Evolutionary conservation across 768 basidiomycete species (phyloP).

Genomic region (Tylopilus balloui): DNA sequence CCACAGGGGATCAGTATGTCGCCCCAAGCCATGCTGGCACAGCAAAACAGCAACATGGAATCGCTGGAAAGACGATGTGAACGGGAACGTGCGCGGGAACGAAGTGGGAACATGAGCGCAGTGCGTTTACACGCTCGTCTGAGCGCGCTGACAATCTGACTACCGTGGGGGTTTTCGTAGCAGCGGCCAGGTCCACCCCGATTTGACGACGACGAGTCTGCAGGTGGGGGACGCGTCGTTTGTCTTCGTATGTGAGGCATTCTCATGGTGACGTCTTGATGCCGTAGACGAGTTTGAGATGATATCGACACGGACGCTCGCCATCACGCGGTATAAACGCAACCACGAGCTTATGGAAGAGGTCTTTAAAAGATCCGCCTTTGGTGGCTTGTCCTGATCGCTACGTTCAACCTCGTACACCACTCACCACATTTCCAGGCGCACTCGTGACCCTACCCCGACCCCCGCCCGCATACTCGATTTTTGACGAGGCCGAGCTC

Average conservation of each 20-base stretch:
- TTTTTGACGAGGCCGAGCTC: constrained; percentile 55
- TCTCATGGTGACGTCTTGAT: neutral
- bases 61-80: constrained; percentile 61
- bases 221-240: constrained; percentile 40
- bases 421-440: constrained; percentile 28
- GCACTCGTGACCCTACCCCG: constrained; percentile 40
- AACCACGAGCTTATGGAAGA: constrained; percentile 86
- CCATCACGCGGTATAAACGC: constrained; percentile 66
- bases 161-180: constrained; percentile 7
- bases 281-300: constrained; percentile 59
- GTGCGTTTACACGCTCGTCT: constrained; percentile 30
- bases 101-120: constrained; percentile 38
- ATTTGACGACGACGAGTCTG: constrained; percentile 61
- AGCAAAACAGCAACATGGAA: constrained; percentile 71
- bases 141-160: neutral
- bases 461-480: constrained; percentile 51
- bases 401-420: too few relatives aligned
- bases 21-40: constrained; percentile 62
- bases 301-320: constrained; percentile 69
- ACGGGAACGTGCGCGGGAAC: constrained; percentile 50
- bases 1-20: constrained; percentile 28
- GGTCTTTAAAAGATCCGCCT: constrained; percentile 71
- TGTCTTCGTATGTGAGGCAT: neutral
- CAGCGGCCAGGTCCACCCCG: constrained; percentile 32
- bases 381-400: constrained; percentile 34